These are phyloP conservation scores for Ramaria rubella DNA, from an alignment of 768 basidiomycete species.

Conservation along the genomic window DNA sequence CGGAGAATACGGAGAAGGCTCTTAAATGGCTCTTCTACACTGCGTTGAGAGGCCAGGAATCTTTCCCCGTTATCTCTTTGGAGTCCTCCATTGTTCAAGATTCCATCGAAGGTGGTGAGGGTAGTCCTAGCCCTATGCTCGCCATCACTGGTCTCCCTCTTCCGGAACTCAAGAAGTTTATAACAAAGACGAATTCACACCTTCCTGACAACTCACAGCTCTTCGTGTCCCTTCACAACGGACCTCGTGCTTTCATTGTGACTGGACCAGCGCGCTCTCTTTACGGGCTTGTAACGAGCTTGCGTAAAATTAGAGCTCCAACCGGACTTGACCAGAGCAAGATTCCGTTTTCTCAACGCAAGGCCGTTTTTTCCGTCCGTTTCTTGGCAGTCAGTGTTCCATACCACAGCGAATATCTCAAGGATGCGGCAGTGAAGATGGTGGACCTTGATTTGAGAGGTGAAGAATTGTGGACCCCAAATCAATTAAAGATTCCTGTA, in stretches of 20 bases:
- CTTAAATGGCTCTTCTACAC: conserved; percentile 90
- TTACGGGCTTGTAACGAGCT: conserved; percentile 88
- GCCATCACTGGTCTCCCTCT: conserved; percentile 77
- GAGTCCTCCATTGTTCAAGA: conserved; percentile 86
- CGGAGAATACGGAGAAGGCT: conserved; percentile 72
- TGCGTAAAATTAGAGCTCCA: conserved; percentile 86
- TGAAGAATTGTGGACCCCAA: conserved; percentile 68
- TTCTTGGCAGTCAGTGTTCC: conserved; percentile 96
- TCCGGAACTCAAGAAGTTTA: conserved; percentile 72
- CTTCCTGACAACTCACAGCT: conserved; percentile 75
- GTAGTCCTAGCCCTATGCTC: conserved; percentile 89
- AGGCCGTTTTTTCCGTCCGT: conserved; percentile 85
- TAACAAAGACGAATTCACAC: conserved; percentile 82
- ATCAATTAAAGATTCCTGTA: conserved; percentile 74
- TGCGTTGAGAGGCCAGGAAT: conserved; percentile 87
- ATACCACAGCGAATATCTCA: conserved; percentile 87
- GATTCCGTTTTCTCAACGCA: conserved; percentile 88
- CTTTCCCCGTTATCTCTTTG: conserved; percentile 86
- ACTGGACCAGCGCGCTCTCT: conserved; percentile 87
- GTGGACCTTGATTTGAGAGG: conserved; percentile 66
- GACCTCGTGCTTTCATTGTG: conserved; percentile 83
- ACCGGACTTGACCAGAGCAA: conserved; percentile 90
- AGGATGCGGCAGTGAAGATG: conserved; percentile 67
- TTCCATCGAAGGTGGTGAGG: conserved; percentile 87
- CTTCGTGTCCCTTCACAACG: conserved; percentile 87